Evolutionary conservation across 495 filamentous ascomycete genomes (phyloP).

Genomic region (Saxophila tyrrhenica): DNA sequence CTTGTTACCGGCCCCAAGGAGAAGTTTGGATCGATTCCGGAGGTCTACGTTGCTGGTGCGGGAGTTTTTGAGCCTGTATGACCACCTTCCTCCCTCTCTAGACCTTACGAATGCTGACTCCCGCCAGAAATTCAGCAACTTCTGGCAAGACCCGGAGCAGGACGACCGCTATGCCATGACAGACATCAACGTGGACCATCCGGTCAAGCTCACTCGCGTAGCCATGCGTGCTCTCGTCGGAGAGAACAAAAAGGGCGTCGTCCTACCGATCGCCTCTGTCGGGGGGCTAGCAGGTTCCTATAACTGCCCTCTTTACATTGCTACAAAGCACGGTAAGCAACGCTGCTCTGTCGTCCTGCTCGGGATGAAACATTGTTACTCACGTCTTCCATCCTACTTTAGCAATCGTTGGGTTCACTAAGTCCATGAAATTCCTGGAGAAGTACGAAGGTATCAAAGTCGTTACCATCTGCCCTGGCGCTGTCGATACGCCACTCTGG

Average conservation of each 20-base stretch:
- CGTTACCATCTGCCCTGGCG: conserved; percentile 23
- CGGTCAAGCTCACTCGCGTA: conserved; percentile 27
- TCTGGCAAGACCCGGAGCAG: conserved; percentile 11
- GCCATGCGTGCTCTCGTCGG: conserved; percentile 25
- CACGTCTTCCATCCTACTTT: too few relatives aligned
- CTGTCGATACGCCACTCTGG: conserved; percentile 3
- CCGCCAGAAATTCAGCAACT: background rate
- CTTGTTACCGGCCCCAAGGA: conserved; percentile 21
- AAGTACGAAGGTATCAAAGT: conserved; percentile 21
- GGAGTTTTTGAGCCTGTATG: conserved; percentile 28
- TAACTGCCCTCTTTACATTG: conserved; percentile 24
- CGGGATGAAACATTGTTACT: too few relatives aligned
- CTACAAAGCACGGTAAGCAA: conserved; percentile 29
- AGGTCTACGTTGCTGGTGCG: conserved; percentile 27
- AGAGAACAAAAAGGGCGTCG: conserved; percentile 24
- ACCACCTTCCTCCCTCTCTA: background rate
- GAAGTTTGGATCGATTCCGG: conserved; percentile 27
- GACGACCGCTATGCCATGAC: conserved; percentile 20
- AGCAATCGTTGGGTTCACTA: conserved; percentile 27
- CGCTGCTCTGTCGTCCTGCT: too few relatives aligned
- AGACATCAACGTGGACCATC: conserved; percentile 26
- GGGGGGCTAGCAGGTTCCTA: conserved; percentile 19
- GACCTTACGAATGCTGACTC: background rate
- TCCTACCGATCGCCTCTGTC: conserved; percentile 20
- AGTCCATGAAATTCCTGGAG: conserved; percentile 23